phyloP scores from a whole-genome alignment of 2,329 filamentous ascomycete genomes.

The Colletotrichum sublineola region DNA sequence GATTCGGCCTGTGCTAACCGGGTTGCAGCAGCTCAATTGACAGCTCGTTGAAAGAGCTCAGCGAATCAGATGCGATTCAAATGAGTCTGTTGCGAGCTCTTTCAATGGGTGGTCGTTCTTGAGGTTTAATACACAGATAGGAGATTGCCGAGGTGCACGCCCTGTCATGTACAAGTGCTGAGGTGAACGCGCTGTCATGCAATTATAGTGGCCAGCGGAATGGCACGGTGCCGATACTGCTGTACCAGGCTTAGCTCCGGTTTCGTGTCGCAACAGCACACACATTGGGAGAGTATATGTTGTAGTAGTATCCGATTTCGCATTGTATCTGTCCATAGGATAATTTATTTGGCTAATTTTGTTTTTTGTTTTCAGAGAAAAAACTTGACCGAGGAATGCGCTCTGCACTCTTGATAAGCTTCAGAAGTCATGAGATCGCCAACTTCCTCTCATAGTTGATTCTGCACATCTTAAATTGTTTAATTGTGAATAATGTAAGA shows the following conservation, averaged over 20 bases:
- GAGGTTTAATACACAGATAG: neutral
- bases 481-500: too few relatives aligned
- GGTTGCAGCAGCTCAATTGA: neutral
- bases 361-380: too few relatives aligned
- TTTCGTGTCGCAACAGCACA: neutral
- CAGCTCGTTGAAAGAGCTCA: neutral
- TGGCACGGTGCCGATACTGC: slow-evolving; percentile 2
- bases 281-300: neutral
- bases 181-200: slow-evolving; percentile 15
- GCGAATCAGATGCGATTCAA: neutral
- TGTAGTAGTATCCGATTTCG: too few relatives aligned
- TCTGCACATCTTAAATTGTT: too few relatives aligned
- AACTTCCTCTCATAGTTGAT: too few relatives aligned
- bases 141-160: slow-evolving; percentile 27
- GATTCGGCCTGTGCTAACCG: neutral
- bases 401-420: too few relatives aligned
- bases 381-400: too few relatives aligned
- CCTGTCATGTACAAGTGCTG: slow-evolving; percentile 15
- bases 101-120: neutral
- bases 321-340: too few relatives aligned
- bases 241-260: slow-evolving; percentile 14
- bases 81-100: neutral
- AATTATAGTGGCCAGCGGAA: neutral
- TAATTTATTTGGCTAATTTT: too few relatives aligned
- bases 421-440: too few relatives aligned